A percentile compares a stretch with the other conserved stretches of the same genome.
These are phyloP conservation scores for Haematococcus lacustris DNA, from an alignment of 139 green algal genomes.

Conservation along the genomic window DNA sequence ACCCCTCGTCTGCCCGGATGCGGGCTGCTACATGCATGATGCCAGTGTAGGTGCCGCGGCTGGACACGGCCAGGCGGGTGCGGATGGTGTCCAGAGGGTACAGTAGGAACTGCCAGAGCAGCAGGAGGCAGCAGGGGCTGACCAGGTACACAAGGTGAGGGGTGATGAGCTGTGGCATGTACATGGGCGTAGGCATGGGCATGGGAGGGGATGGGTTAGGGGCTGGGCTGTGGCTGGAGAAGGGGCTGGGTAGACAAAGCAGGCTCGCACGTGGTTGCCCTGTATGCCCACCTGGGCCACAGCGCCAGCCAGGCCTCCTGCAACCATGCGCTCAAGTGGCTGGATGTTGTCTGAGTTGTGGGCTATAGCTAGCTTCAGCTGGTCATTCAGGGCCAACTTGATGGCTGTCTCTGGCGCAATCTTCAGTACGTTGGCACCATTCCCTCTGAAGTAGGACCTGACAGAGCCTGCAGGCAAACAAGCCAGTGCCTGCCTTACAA, in stretches of 20 bases:
- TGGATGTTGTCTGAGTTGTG: slow-evolving; percentile 49
- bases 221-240: neutral
- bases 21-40: slow-evolving; percentile 45
- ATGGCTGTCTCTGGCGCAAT: slow-evolving; percentile 85
- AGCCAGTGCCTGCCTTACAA: neutral
- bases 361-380: slow-evolving; percentile 53
- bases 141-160: too few relatives aligned
- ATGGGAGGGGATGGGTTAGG: too few relatives aligned
- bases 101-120: slow-evolving; percentile 52
- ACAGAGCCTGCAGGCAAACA: slow-evolving; percentile 46
- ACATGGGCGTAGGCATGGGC: too few relatives aligned
- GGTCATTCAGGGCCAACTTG: slow-evolving; percentile 78
- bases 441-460: slow-evolving; percentile 76
- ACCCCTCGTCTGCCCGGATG: slow-evolving; percentile 62
- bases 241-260: neutral
- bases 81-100: slow-evolving; percentile 85
- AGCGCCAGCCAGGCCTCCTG: slow-evolving; percentile 59
- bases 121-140: too few relatives aligned
- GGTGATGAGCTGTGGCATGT: too few relatives aligned
- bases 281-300: slow-evolving; percentile 54
- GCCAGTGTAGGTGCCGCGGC: slow-evolving; percentile 55
- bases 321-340: slow-evolving; percentile 48
- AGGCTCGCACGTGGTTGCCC: neutral
- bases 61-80: slow-evolving; percentile 75
- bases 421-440: slow-evolving; percentile 88